Evolutionary conservation across 148 eudicot species (phyloP).

Genomic region (Talinum fruticosum): DNA sequence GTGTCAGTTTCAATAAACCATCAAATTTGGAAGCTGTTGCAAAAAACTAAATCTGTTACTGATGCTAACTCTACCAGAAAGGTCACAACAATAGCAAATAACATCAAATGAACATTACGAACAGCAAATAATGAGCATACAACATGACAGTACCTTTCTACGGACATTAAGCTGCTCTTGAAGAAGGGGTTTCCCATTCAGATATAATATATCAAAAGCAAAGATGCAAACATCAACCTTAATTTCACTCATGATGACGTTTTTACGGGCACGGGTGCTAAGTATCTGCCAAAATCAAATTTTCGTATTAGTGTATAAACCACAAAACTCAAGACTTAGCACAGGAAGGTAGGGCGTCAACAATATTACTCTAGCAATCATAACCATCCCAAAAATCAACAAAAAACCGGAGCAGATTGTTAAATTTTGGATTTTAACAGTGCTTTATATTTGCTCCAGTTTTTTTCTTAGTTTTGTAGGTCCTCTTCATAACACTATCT

Average conservation of each 20-base stretch:
- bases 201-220: constrained; percentile 84
- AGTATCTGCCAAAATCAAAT: constrained; percentile 44
- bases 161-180: constrained; percentile 88
- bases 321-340: not conserved
- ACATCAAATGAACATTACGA: not conserved
- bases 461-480: not conserved
- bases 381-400: not conserved
- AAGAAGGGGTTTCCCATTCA: constrained; percentile 78
- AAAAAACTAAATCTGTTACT: not conserved
- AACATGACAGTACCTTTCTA: constrained; percentile 55
- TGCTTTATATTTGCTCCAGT: not conserved
- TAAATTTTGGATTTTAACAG: not conserved
- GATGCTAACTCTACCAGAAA: not conserved
- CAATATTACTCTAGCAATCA: not conserved
- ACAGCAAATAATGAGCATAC: not conserved
- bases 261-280: constrained; percentile 95
- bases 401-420: not conserved
- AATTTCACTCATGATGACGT: constrained; percentile 76
- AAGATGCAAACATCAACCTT: constrained; percentile 86
- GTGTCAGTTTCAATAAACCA: not conserved
- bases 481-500: not conserved
- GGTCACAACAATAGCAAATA: not conserved
- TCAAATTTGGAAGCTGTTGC: not conserved
- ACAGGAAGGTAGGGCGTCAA: not conserved
- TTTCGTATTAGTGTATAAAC: not conserved